Conservation (phyloP, 106 monocot species). For the Dactylorhiza incarnata region DNA sequence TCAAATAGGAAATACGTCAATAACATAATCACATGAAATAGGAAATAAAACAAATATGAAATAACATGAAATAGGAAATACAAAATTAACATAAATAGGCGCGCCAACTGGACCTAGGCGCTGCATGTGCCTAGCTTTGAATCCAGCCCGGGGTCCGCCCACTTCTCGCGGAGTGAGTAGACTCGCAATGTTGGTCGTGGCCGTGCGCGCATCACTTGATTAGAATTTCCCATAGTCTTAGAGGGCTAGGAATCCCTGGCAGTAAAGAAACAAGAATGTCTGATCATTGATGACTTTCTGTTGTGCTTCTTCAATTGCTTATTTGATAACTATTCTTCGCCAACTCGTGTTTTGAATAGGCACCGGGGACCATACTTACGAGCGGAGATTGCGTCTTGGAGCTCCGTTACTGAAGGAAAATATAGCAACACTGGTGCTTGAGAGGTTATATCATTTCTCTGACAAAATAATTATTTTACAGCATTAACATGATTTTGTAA, state of each 20-base stretch:
- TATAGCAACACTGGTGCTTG: constrained; percentile 98
- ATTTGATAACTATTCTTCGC: background rate
- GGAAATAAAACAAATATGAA: no score
- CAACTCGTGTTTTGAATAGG: constrained; percentile 24
- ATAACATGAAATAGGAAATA: no score
- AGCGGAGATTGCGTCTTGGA: constrained; percentile 86
- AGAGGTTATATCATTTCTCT: constrained; percentile 44
- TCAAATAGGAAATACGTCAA: no score
- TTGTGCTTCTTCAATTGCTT: background rate
- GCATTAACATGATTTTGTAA: background rate
- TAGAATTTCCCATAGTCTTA: background rate
- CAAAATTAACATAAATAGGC: no score
- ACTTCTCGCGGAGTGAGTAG: no score
- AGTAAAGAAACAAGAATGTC: background rate
- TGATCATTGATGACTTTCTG: constrained; percentile 1
- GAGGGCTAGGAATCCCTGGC: background rate
- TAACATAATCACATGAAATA: no score
- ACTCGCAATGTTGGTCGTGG: no score
- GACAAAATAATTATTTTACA: background rate
- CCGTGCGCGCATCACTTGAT: no score
- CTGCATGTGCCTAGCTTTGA: no score
- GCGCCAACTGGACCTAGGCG: no score
- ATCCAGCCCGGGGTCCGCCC: no score
- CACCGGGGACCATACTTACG: constrained; percentile 95
- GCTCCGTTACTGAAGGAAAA: constrained; percentile 91